A percentile compares a stretch with the other conserved stretches of the same genome.
phyloP scores from a whole-genome alignment of 768 basidiomycete species.

The Gloeopeniophorella convolvens region DNA sequence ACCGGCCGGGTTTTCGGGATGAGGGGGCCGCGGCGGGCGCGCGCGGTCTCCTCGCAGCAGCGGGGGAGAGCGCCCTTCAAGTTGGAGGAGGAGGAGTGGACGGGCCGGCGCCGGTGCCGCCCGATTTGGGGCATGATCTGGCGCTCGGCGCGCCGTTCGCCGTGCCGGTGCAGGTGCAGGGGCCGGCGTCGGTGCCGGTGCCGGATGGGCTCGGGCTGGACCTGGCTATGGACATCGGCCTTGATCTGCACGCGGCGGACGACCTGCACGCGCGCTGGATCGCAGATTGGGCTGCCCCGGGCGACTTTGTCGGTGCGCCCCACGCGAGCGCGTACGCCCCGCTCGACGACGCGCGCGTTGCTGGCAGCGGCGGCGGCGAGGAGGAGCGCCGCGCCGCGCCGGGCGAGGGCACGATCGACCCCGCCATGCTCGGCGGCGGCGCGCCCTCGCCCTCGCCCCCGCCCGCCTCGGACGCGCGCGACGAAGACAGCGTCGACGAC shows the following conservation, averaged over 20 bases:
- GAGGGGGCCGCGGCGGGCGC: constrained; percentile 10
- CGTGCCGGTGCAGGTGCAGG: not conserved
- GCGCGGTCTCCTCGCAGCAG: constrained; percentile 13
- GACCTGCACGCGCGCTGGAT: no score
- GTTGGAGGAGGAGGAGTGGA: not conserved
- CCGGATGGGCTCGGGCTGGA: constrained; percentile 4
- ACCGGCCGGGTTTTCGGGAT: constrained; percentile 8
- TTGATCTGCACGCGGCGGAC: no score
- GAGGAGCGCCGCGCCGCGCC: no score
- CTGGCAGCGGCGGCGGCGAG: no score
- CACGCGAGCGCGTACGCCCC: not conserved
- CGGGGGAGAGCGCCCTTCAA: not conserved
- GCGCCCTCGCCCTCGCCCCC: no score
- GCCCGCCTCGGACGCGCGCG: no score
- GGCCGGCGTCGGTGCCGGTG: not conserved
- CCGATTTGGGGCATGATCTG: no score
- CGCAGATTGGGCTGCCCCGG: no score
- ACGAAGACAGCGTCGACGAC: no score
- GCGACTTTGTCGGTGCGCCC: not conserved
- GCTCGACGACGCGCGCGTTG: no score
- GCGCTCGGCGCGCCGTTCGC: no score
- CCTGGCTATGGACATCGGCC: no score
- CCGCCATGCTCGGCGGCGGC: constrained; percentile 10
- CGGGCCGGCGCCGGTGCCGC: not conserved
- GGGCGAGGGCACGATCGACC: constrained; percentile 18